Evolutionary conservation across 768 basidiomycete genomes (phyloP), one percentile per base, ranked within the genome.

Genomic region (Tulasnella sp.): DNA sequence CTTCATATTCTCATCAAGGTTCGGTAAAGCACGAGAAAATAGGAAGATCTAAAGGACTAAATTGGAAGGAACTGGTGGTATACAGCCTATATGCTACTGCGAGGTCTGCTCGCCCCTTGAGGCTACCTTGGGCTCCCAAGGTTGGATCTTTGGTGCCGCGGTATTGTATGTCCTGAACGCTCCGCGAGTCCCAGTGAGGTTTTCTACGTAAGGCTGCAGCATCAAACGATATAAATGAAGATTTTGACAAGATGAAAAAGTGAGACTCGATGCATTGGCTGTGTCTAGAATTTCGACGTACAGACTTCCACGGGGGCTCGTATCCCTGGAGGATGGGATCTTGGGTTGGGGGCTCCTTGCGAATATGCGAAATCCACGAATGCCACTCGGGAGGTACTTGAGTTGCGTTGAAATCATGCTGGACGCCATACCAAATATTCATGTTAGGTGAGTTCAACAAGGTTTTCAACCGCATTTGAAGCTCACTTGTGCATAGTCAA

Each of bases 321-420:
- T 88, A 81, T 78, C 86, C 89, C 82, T 92, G 88, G 84, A 97
- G 86, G 35, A 94, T 85, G 0, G 87, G 83, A 82, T 99, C 97
- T 78, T 91, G 87, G 0, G 88, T 86, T 0, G 97, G 97, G 5
- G 95, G 89, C 35, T 91, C 89, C 81, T 91, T 89, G 72, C 97
- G 92, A 82, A 97, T 98, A 83, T 98, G 95, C 13, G 88, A 88
- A 48, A 98, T 85, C 96, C 96, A 99, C 5, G 96, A 91, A 86
- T 98, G 97, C 97, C 97, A 98, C 85, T 97, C 96, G 0, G 96
- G 89, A 20, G 95, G 93, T 46, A 98, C 91, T 86, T 99, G 97
- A 0, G 94, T 89, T n/a, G 93, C 94, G 82, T 98, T 92, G 85
- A 88, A 91, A 80, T 95, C 90, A 82, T 96, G 93, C 90, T 94